These are phyloP conservation scores for Vitis hybrid DNA, from an alignment of 177 flowering plant species.

Conservation along the genomic window DNA sequence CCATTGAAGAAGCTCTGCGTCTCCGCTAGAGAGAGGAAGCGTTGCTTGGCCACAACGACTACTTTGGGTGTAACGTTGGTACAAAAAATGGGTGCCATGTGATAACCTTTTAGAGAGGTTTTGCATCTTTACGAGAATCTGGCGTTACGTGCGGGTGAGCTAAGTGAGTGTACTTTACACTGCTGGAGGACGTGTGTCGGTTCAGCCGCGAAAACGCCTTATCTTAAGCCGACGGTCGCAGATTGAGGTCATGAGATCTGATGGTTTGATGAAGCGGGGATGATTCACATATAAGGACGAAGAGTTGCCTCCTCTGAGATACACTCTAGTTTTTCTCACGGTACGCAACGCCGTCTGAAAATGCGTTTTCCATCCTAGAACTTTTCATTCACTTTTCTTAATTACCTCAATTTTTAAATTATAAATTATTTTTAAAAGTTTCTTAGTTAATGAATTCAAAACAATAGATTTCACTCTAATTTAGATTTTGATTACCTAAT, in stretches of 20 bases:
- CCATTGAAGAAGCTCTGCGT: conserved; percentile 21
- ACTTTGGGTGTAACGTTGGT: too few relatives aligned
- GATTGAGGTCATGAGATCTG: background rate
- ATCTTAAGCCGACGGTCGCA: background rate
- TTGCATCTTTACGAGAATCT: background rate
- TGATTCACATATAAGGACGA: background rate
- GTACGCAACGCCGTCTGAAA: too few relatives aligned
- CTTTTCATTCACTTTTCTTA: too few relatives aligned
- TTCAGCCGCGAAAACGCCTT: background rate
- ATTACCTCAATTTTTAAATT: too few relatives aligned
- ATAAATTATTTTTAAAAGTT: too few relatives aligned
- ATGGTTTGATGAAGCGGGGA: background rate
- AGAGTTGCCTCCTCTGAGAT: background rate
- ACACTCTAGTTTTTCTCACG: background rate
- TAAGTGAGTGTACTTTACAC: background rate
- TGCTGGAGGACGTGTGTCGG: background rate
- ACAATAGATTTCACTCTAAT: too few relatives aligned
- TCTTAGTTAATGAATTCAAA: too few relatives aligned
- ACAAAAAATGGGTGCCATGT: background rate
- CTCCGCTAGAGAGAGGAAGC: background rate
- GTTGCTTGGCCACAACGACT: background rate
- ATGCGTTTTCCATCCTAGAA: too few relatives aligned
- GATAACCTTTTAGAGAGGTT: background rate
- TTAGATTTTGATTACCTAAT: too few relatives aligned
- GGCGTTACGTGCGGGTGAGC: background rate